Conservation (phyloP, 352 stramenopile species). For the Globisporangium takayamanum region DNA sequence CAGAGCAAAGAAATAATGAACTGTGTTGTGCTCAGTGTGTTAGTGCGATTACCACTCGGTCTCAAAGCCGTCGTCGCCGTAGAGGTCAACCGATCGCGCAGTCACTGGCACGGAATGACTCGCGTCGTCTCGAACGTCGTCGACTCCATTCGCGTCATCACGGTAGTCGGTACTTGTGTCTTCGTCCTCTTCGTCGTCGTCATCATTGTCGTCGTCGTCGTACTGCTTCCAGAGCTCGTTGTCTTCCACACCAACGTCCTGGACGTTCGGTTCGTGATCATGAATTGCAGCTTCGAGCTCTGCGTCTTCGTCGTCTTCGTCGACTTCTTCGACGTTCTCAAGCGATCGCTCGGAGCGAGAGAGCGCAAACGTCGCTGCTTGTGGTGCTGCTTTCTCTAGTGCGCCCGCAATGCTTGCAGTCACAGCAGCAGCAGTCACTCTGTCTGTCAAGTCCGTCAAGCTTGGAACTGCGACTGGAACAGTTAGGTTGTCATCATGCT, state of each 20-base stretch:
- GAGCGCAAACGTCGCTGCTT: background rate
- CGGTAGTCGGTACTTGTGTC: constrained; percentile 1
- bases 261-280: background rate
- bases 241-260: background rate
- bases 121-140: constrained; percentile 10
- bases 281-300: background rate
- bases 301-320: constrained; percentile 4
- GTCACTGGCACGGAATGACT: constrained; percentile 6
- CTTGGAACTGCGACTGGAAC: too few relatives aligned
- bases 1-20: background rate
- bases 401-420: background rate
- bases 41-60: constrained; percentile 26
- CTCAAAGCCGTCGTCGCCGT: constrained; percentile 56
- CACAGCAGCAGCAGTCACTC: background rate
- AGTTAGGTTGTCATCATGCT: too few relatives aligned
- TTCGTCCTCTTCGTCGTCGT: constrained; percentile 17
- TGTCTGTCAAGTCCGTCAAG: background rate
- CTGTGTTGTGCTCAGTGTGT: background rate
- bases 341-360: constrained; percentile 6
- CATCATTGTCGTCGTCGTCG: constrained; percentile 14
- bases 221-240: constrained; percentile 26
- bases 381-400: background rate
- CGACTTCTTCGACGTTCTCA: constrained; percentile 12
- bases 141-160: constrained; percentile 3
- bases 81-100: constrained; percentile 25